Evolutionary conservation across 2,329 filamentous ascomycete genomes (phyloP).

Genomic region (Calcarisporium arbuscula): DNA sequence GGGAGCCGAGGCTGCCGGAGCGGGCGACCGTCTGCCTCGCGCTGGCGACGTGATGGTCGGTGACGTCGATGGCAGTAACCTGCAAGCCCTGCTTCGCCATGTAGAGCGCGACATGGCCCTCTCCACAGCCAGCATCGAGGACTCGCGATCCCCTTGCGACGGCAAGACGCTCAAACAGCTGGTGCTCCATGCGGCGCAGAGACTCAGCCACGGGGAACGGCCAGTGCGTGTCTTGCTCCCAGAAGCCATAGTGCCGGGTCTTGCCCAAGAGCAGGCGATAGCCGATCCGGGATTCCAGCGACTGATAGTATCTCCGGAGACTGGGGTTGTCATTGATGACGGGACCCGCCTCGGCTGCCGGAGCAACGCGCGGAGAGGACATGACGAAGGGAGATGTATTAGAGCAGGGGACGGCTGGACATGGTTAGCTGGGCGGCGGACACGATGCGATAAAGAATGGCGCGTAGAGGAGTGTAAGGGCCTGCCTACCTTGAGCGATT

Average conservation of each 20-base stretch:
- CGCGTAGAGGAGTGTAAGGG: too few species aligned
- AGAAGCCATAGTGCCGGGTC: conserved; percentile 45
- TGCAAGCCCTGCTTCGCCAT: conserved; percentile 35
- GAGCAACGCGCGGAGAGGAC: too few species aligned
- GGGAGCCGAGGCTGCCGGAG: conserved; percentile 23
- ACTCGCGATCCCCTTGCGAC: conserved; percentile 34
- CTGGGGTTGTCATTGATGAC: conserved; percentile 31
- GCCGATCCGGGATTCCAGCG: conserved; percentile 37
- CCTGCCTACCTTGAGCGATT: too few species aligned
- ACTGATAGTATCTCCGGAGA: conserved; percentile 38
- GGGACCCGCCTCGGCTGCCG: too few species aligned
- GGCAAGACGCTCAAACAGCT: conserved; percentile 30
- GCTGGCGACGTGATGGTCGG: conserved; percentile 38
- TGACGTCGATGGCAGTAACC: conserved; percentile 42
- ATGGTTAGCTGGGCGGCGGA: too few species aligned
- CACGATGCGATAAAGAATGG: too few species aligned
- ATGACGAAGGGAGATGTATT: too few species aligned
- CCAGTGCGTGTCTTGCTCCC: conserved; percentile 36
- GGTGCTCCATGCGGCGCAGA: conserved; percentile 44
- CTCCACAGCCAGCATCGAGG: conserved; percentile 46
- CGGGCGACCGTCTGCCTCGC: conserved; percentile 33
- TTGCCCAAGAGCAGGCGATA: conserved; percentile 38
- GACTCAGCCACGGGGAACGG: conserved; percentile 39
- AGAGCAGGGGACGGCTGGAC: too few species aligned
- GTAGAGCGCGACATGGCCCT: conserved; percentile 41